Conservation (phyloP, 1,284 basidiomycete species). For the Farysia itapuensis region DNA sequence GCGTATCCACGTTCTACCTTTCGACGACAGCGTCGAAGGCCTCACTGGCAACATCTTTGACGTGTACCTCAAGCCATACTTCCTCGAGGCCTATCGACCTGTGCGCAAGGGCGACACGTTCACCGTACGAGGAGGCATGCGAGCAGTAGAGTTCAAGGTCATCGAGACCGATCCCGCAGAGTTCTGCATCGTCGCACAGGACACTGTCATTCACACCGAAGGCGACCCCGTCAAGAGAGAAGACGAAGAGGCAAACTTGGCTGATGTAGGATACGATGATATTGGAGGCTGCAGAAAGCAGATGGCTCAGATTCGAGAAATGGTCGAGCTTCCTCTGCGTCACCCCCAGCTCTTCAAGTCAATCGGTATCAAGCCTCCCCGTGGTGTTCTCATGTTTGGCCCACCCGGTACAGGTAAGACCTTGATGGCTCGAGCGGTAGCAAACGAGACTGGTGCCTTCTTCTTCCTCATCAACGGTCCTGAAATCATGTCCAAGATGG, state of each 20-base stretch:
- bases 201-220: slow-evolving; percentile 95
- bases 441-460: slow-evolving; percentile 99
- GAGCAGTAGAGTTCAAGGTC: slow-evolving; percentile 92
- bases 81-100: slow-evolving; percentile 97
- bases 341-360: slow-evolving; percentile 99
- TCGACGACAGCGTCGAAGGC: slow-evolving; percentile 96
- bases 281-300: slow-evolving; percentile 99
- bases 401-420: slow-evolving; percentile 60
- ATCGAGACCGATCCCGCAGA: slow-evolving; percentile 87
- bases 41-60: slow-evolving; percentile 98
- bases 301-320: slow-evolving; percentile 98
- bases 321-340: slow-evolving; percentile 93
- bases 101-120: slow-evolving; percentile 97
- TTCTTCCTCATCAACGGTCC: slow-evolving; percentile 99
- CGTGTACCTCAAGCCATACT: slow-evolving; percentile 97
- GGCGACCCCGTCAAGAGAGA: slow-evolving; percentile 98
- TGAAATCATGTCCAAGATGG: slow-evolving; percentile 99
- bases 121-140: slow-evolving; percentile 82
- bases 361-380: slow-evolving; percentile 99
- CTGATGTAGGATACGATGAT: slow-evolving; percentile 97
- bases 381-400: slow-evolving; percentile 63
- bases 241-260: slow-evolving; percentile 94
- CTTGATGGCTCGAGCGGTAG: slow-evolving; percentile 95
- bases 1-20: slow-evolving; percentile 92
- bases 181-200: slow-evolving; percentile 94